phyloP scores from a whole-genome alignment of 1,284 basidiomycete species.

The Heterobasidion occidentale region DNA sequence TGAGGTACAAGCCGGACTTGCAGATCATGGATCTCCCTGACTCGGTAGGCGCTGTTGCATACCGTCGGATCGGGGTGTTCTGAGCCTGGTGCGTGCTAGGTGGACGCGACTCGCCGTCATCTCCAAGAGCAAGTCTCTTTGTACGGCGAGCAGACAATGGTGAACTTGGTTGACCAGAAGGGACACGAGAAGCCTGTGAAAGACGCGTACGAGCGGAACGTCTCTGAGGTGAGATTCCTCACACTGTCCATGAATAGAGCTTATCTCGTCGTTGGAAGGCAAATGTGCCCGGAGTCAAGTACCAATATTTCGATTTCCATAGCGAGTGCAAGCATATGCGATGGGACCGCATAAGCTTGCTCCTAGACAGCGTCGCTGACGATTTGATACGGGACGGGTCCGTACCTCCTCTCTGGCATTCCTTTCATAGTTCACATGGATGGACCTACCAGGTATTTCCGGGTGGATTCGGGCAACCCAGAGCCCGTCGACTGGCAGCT shows the following conservation, averaged over 20 bases:
- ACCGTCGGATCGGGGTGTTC: constrained; percentile 7
- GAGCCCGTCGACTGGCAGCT: constrained; percentile 49
- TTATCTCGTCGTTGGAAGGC: constrained; percentile 30
- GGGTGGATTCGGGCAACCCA: constrained; percentile 39
- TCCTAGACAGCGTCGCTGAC: constrained; percentile 74
- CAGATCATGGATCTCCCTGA: constrained; percentile 91
- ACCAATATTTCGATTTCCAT: constrained; percentile 98
- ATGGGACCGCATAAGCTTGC: constrained; percentile 85
- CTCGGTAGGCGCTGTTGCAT: constrained; percentile 45
- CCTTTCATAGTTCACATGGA: not conserved
- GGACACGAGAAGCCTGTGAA: constrained; percentile 95
- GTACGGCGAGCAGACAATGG: constrained; percentile 80
- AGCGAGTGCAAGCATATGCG: constrained; percentile 93
- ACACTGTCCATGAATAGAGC: not conserved
- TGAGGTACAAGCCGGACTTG: constrained; percentile 95
- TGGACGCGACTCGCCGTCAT: constrained; percentile 68
- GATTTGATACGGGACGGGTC: constrained; percentile 73
- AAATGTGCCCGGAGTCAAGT: constrained; percentile 65
- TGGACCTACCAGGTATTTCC: constrained; percentile 52
- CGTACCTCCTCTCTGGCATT: constrained; percentile 12
- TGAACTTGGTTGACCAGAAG: constrained; percentile 94
- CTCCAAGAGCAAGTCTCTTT: constrained; percentile 65
- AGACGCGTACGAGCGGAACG: constrained; percentile 84
- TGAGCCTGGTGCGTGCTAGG: constrained; percentile 30
- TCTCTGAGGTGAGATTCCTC: constrained; percentile 44